Percentiles rank a stretch among this genome's conserved stretches.
phyloP scores from a whole-genome alignment of 805 yeast genomes.

The Lipomyces sp. region DNA sequence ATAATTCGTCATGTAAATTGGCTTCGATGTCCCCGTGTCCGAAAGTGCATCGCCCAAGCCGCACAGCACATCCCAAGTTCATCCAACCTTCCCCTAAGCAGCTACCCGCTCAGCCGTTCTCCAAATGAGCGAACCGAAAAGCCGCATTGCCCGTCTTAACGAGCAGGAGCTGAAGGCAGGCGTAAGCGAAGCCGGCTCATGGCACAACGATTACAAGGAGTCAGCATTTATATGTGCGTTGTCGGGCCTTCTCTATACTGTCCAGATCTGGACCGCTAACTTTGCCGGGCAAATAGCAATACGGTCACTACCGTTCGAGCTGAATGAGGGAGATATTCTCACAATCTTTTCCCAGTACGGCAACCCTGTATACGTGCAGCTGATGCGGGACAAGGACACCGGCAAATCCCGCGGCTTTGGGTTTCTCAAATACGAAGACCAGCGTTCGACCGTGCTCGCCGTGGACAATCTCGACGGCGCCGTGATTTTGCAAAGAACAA shows the following conservation, averaged over 20 bases:
- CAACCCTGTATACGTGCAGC: conserved; percentile 68
- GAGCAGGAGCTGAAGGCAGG: conserved; percentile 63
- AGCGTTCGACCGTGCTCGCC: conserved; percentile 74
- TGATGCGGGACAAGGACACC: conserved; percentile 61
- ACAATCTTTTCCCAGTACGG: conserved; percentile 87
- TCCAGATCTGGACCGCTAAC: background rate
- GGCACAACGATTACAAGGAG: conserved; percentile 84
- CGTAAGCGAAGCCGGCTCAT: conserved; percentile 62
- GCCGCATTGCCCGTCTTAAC: conserved; percentile 39
- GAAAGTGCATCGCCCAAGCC: too few species aligned
- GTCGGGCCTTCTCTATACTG: background rate
- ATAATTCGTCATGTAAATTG: too few species aligned
- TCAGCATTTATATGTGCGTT: conserved; percentile 61
- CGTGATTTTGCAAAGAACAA: conserved; percentile 47
- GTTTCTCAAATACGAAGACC: conserved; percentile 78
- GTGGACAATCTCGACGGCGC: conserved; percentile 84
- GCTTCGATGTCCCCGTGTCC: too few species aligned
- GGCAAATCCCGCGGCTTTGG: conserved; percentile 74
- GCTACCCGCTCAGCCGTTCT: too few species aligned
- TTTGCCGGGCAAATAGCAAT: conserved; percentile 39
- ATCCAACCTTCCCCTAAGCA: too few species aligned
- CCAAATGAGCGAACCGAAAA: too few species aligned
- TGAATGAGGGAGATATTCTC: conserved; percentile 73
- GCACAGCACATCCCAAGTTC: too few species aligned
- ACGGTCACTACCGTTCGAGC: conserved; percentile 62